Evolutionary conservation across 208 protist genomes (phyloP).

Genomic region (Wallacemonas rigidus): DNA sequence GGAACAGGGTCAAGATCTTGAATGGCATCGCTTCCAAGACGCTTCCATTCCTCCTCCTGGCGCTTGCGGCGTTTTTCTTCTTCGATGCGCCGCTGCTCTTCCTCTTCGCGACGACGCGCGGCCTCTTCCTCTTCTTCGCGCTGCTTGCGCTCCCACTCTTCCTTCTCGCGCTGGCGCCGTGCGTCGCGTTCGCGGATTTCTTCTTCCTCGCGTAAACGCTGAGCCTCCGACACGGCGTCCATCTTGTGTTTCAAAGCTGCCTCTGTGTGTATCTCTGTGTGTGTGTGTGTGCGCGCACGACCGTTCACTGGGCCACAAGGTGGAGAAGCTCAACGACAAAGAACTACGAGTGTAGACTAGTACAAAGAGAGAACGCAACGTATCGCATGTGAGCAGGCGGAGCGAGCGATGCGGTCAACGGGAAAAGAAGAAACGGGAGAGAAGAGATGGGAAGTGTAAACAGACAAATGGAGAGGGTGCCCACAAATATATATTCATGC

Average conservation of each 20-base stretch:
- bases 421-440: no score
- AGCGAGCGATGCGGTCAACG: no score
- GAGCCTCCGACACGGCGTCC: constrained; percentile 41
- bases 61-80: constrained; percentile 61
- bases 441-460: no score
- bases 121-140: constrained; percentile 64
- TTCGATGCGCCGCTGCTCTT: constrained; percentile 62
- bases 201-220: constrained; percentile 74
- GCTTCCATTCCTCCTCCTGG: constrained; percentile 85
- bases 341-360: no score
- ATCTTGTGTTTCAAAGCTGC: constrained; percentile 15
- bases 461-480: no score
- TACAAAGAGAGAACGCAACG: no score
- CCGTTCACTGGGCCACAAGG: not conserved
- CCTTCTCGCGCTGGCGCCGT: constrained; percentile 69
- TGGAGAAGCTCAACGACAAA: no score
- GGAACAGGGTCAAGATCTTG: constrained; percentile 81
- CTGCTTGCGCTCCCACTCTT: constrained; percentile 64
- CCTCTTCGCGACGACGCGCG: constrained; percentile 57
- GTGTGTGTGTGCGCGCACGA: not conserved
- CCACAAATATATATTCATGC: no score
- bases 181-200: constrained; percentile 83
- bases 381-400: no score
- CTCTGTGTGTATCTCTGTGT: not conserved
- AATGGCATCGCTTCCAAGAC: constrained; percentile 78